Evolutionary conservation across 2,329 filamentous ascomycete genomes (phyloP).

Genomic region (Colletotrichum trifolii): DNA sequence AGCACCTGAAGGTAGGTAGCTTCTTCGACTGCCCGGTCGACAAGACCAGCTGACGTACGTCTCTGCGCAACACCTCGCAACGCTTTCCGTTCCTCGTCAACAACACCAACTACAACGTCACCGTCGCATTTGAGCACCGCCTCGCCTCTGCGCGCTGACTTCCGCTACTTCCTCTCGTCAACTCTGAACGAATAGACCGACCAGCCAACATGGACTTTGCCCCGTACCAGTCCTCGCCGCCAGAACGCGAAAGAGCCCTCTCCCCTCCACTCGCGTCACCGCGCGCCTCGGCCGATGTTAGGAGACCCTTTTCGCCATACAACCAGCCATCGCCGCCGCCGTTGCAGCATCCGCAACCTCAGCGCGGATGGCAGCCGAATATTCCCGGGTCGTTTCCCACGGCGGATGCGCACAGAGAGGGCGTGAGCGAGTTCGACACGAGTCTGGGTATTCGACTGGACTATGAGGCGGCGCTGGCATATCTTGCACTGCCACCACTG

Average conservation of each 20-base stretch:
- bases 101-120: not conserved
- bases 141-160: no score
- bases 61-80: not conserved
- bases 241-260: conserved; percentile 83
- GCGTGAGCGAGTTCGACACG: conserved; percentile 88
- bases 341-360: conserved; percentile 66
- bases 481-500: conserved; percentile 84
- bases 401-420: conserved; percentile 57
- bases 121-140: not conserved
- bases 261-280: conserved; percentile 74
- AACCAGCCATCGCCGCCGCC: conserved; percentile 55
- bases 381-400: conserved; percentile 53
- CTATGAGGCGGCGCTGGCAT: conserved; percentile 91
- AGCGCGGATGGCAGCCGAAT: conserved; percentile 60
- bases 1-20: conserved; percentile 9
- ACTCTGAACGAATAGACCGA: not conserved
- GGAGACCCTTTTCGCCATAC: conserved; percentile 63
- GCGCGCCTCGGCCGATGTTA: conserved; percentile 66
- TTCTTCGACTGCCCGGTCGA: not conserved
- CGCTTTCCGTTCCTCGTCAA: conserved; percentile 8
- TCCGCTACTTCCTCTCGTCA: conserved; percentile 2
- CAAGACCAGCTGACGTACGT: conserved; percentile 25
- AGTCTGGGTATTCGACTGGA: conserved; percentile 87
- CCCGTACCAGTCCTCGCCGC: conserved; percentile 93
- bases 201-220: conserved; percentile 83